phyloP scores from a whole-genome alignment of 2,329 filamentous ascomycete genomes.

The Diaporthe helianthi region DNA sequence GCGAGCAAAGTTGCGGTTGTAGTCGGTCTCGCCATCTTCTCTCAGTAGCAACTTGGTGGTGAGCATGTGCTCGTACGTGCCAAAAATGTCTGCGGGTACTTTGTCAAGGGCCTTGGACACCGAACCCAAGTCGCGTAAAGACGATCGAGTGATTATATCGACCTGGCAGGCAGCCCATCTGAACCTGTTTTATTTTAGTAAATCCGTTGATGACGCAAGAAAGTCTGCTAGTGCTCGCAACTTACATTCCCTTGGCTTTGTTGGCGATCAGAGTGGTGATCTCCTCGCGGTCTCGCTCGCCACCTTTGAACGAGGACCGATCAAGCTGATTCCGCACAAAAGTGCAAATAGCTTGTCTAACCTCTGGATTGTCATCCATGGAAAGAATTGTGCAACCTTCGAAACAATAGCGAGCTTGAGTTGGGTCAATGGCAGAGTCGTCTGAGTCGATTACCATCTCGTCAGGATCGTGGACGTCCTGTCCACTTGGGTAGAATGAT shows the following conservation, averaged over 20 bases:
- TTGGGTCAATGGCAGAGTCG: too few species aligned
- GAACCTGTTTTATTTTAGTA: neutral
- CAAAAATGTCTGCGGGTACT: neutral
- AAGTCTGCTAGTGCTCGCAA: too few species aligned
- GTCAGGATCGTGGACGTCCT: too few species aligned
- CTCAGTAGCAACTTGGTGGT: neutral
- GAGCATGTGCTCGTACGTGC: slow-evolving; percentile 1
- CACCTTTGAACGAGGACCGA: too few species aligned
- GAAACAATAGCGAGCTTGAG: too few species aligned
- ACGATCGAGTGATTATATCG: neutral
- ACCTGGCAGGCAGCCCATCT: slow-evolving; percentile 23
- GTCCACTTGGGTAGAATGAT: too few species aligned
- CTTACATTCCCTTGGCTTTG: slow-evolving; percentile 1
- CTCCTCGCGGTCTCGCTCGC: too few species aligned
- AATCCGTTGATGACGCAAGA: fast-evolving
- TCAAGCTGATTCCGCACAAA: neutral
- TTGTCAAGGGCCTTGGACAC: slow-evolving; percentile 1
- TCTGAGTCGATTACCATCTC: neutral
- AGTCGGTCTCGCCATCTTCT: neutral
- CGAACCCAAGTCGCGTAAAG: neutral
- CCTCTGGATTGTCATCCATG: neutral
- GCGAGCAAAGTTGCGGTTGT: slow-evolving; percentile 9
- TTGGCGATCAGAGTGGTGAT: neutral
- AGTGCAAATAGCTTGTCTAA: neutral
- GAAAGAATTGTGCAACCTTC: neutral